Evolutionary conservation across 2,329 filamentous ascomycete genomes (phyloP).

Genomic region (Myriosclerotinia curreyana): DNA sequence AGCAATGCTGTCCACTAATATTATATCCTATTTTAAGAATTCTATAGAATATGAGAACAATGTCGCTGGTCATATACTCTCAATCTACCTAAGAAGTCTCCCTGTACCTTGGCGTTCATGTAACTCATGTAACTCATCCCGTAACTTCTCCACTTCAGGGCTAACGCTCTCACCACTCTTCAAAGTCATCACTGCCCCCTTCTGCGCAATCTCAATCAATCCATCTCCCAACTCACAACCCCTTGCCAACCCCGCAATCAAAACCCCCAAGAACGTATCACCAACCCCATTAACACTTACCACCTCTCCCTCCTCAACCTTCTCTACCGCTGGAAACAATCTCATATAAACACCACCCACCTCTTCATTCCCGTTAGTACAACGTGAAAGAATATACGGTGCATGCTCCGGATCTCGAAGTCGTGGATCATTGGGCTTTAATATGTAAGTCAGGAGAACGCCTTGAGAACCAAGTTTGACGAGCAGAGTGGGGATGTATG

Average conservation of each 20-base stretch:
- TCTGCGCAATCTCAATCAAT: slow-evolving; percentile 76
- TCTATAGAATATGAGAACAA: background rate
- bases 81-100: background rate
- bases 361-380: slow-evolving; percentile 49
- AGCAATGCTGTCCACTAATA: too few relatives aligned
- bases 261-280: slow-evolving; percentile 84
- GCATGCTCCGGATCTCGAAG: slow-evolving; percentile 61
- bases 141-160: slow-evolving; percentile 11
- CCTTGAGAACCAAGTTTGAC: slow-evolving; percentile 70
- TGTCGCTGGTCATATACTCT: background rate
- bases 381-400: slow-evolving; percentile 69
- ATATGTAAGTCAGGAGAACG: slow-evolving; percentile 67
- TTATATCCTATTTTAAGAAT: too few relatives aligned
- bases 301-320: slow-evolving; percentile 65
- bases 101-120: too few relatives aligned
- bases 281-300: slow-evolving; percentile 93
- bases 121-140: background rate
- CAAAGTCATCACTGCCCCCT: slow-evolving; percentile 74
- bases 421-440: slow-evolving; percentile 64
- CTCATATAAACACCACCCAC: slow-evolving; percentile 82
- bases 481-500: slow-evolving; percentile 80
- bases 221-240: slow-evolving; percentile 47
- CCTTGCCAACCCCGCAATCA: slow-evolving; percentile 73
- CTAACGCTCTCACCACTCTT: slow-evolving; percentile 65
- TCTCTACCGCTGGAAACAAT: slow-evolving; percentile 58